Percentiles rank a stretch among this genome's conserved stretches.
These are phyloP conservation scores for Cercospora sojina DNA, from an alignment of 2,329 filamentous ascomycete species.

Conservation along the genomic window DNA sequence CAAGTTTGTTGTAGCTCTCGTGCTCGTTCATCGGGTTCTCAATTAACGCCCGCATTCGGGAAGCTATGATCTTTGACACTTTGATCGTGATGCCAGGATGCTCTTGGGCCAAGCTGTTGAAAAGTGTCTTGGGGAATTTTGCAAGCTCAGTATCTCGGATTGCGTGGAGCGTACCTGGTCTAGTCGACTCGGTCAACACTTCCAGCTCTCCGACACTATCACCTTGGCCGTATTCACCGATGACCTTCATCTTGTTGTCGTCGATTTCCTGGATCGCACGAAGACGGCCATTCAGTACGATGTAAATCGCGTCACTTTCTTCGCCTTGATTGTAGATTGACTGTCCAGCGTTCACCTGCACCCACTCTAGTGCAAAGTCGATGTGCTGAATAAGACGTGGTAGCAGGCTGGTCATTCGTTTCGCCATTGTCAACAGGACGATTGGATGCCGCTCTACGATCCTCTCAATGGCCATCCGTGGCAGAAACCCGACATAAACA, in stretches of 20 bases:
- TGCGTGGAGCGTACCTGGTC: conserved; percentile 89
- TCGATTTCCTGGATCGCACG: conserved; percentile 79
- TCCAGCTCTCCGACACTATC: conserved; percentile 97
- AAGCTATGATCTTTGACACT: conserved; percentile 97
- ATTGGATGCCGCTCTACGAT: conserved; percentile 93
- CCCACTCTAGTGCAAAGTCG: conserved; percentile 97
- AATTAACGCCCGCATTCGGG: conserved; percentile 84
- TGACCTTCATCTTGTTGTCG: conserved; percentile 77
- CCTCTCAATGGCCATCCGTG: conserved; percentile 77
- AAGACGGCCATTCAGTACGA: conserved; percentile 90
- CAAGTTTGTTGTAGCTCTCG: conserved; percentile 41
- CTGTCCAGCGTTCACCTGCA: conserved; percentile 92
- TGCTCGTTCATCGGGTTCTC: conserved; percentile 70
- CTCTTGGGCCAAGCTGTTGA: conserved; percentile 96
- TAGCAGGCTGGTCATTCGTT: conserved; percentile 83
- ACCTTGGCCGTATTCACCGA: conserved; percentile 92
- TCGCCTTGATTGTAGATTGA: conserved; percentile 91
- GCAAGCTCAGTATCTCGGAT: conserved; percentile 96
- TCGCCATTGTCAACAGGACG: conserved; percentile 91
- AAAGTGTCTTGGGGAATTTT: conserved; percentile 91
- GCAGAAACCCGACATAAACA: conserved; percentile 94
- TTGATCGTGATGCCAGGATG: conserved; percentile 98
- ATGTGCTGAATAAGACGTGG: conserved; percentile 92
- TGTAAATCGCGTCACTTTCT: conserved; percentile 97
- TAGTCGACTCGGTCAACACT: conserved; percentile 87